Base-by-base conservation (phyloP, 495 filamentous ascomycete genomes). In the Trichoderma orchidacearum region DNA sequence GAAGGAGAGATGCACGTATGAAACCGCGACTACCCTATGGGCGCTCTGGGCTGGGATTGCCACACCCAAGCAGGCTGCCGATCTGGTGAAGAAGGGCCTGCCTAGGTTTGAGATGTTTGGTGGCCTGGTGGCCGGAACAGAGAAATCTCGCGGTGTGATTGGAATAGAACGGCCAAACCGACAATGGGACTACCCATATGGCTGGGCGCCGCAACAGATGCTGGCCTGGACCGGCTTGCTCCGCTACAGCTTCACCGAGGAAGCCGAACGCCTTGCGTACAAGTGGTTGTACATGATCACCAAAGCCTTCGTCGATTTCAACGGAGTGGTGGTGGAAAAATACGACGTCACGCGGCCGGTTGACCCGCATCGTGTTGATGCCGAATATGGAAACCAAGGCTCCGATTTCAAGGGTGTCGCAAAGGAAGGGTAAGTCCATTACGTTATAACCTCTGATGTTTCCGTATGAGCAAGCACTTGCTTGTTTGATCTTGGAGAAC, bases 201-300 rank as follows among this genome's bases (percentile, higher is more conserved):
- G 93, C 48, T 98, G 93, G 93, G 92, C 93, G 18, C 93, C 93
- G 9, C 93, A 98, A 76, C 93, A 98, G 73, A 96, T 98, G 72
- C 81, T 98, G 30, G 93, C 93, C 1, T 97, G 94, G 93, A 89
- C 85, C 0, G 94, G 89, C 5, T 75, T 98, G 30, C 77, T 87
- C 65, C 83, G 89, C 15, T 98, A 96, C 63, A 89, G 91, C 18
- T 97, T 93, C 63, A 79, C 87, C 36, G 85, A 90, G 27, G 91
- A 95, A 36, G 90, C 88, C 0, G 85, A 95, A 70, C 76, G 90
- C 23, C 70, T 98, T 35, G 85, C 87, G 0, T 97, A 97, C 70
- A 89, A 89, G 66, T 98, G 93, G 93, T 72, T 95, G 23, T 94
- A 89, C 68, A 97, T 96, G 92, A 86, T 95, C 62, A 95, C 87